Base-by-base conservation (phyloP, 108 stramenopile species). In the Parmales sp. region DNA sequence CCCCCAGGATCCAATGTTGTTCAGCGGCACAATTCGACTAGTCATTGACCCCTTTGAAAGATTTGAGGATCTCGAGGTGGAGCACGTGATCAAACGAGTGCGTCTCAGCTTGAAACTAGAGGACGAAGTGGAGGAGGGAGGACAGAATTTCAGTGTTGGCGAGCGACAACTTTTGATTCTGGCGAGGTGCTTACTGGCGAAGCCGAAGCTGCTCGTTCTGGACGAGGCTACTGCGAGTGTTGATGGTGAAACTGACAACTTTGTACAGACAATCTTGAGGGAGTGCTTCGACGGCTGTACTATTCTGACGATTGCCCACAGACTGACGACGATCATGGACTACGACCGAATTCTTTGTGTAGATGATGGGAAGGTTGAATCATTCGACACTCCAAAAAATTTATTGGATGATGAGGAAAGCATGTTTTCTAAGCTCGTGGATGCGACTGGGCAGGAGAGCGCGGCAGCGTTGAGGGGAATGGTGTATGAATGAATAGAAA, bases 1-100 rank as follows among this genome's bases (percentile, higher is more conserved):
- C 45, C 95, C 95, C 0, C 98, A 98, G 72, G 90, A 95, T 65
- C 95, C 95, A 7, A 84, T 95, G 45, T 76, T 98, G 38, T 92
- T 95, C 63, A 86, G 90, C 5, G 92, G 94, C 7, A 90, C 90
- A 13, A 69, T 98, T 29, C 79, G 95, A 25, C 84, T 92, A 39
- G 93, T 93, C 69, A 63, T 98, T 1, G 98, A 98, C 70, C 95
- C 95, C 0, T 95, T 95, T 54, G 82, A 76, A 2, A 38, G 66
- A 49, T 76, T 74, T 8, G 54, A 68, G 0, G 91, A 92, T 69
- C 76, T 74, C n/a, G 85, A 84, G 31, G 78, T 94, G 34, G 37
- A 81, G 34, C 87, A 88, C 34, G 93, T 92, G 19, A 79, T 95
- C 7, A 51, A 73, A 38, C 79, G 80, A 39, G 88, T 88, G 48